Conservation (phyloP, 2,329 filamentous ascomycete genomes). For the Pseudogymnoascus sp. region DNA sequence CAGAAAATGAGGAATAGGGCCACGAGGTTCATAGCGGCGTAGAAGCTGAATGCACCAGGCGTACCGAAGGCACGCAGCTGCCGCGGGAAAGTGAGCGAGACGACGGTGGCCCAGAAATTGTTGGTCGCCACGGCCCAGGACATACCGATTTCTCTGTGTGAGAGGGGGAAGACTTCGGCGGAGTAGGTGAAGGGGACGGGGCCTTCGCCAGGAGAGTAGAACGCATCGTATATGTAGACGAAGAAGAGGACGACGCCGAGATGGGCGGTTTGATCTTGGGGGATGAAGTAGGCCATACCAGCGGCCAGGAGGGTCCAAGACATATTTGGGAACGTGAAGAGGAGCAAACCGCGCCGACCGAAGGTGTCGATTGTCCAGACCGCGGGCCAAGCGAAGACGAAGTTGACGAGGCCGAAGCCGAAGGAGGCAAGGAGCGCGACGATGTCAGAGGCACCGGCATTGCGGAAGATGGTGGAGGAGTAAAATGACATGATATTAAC, state of each 20-base stretch:
- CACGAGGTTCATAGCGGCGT: constrained; percentile 49
- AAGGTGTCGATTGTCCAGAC: constrained; percentile 64
- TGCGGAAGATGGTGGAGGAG: constrained; percentile 55
- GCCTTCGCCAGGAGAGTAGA: constrained; percentile 61
- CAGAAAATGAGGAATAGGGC: constrained; percentile 52
- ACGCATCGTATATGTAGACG: constrained; percentile 59
- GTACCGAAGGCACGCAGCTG: constrained; percentile 24
- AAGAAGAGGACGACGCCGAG: constrained; percentile 54
- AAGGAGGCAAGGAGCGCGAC: constrained; percentile 57
- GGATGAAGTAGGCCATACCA: constrained; percentile 53
- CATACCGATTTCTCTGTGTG: constrained; percentile 60
- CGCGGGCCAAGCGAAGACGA: constrained; percentile 58
- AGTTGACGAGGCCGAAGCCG: constrained; percentile 61
- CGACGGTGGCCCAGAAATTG: constrained; percentile 53
- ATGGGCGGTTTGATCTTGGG: constrained; percentile 35
- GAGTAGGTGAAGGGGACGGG: constrained; percentile 57
- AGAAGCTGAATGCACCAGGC: constrained; percentile 47
- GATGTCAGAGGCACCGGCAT: constrained; percentile 50
- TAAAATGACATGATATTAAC: constrained; percentile 71
- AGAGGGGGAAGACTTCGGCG: constrained; percentile 59
- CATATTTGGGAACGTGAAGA: constrained; percentile 65
- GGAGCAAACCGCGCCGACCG: constrained; percentile 54
- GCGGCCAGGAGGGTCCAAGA: constrained; percentile 59
- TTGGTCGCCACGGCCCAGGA: constrained; percentile 56
- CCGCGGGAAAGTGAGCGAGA: constrained; percentile 48